Evolutionary conservation across 1,139 yeast species (phyloP), one percentile per base, ranked within the genome.

Genomic region (Saccharomycopsis phalli): DNA sequence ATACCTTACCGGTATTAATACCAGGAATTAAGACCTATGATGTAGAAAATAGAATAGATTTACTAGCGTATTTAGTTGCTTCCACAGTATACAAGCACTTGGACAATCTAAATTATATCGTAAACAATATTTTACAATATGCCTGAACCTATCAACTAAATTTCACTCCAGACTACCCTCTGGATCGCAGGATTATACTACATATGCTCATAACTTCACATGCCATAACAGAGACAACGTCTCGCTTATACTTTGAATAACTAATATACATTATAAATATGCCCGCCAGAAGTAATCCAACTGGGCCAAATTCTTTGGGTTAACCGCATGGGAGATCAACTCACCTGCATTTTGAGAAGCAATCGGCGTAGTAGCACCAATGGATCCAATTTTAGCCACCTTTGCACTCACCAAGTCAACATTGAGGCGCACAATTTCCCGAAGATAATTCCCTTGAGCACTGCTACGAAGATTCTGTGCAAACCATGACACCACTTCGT

Each of bases 401-500:
- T 73, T 68, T 60, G 86, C 82, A 44, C 81, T 76, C 36, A 93
- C 81, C 39, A 82, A 66, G 32, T 86, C 97, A 31, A 87, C 95
- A 56, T 93, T 93, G 31, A 81, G 74, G 50, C 83, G 74, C 21
- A 91, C 96, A 59, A 87, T 81, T 49, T 88, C 96, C 44, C 91
- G 71, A 50, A 91, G 61, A 53, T 82, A 94, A 41, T 80, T 77
- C 51, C 84, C 95, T 52, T 74, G 81, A 7, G 80, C 81, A 38
- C 74, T 59, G 3, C 80, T 71, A 40, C 80, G 59, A 34, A 41
- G 14, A 3, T 34, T 35, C 58, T 82, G 93, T 29, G 87, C 74
- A 58, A 82, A 86, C 97, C 96, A 91, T 0, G 95, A 78, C 34
- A 87, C 74, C 22, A 88, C 81, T 59, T 93, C 99, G 60, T 93